Evolutionary conservation across 164 flowering plant species (phyloP), one percentile per base, ranked within the genome.

Genomic region (Pachysandra terminalis): DNA sequence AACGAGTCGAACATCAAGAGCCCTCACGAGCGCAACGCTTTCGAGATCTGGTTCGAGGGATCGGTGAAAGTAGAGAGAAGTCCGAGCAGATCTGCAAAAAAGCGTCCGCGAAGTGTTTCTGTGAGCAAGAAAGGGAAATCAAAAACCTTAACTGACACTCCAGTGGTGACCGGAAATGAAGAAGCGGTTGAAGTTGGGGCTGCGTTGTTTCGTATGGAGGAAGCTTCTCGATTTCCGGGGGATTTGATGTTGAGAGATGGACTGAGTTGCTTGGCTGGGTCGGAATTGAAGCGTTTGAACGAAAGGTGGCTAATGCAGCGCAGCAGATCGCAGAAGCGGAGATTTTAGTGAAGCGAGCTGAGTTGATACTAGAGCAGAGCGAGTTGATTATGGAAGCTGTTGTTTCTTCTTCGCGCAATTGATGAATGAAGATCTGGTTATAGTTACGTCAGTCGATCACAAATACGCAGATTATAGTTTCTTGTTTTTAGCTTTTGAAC

Each of bases 41-140:
- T 54, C 24, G 54, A 54, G n/a, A 23, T 69, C 25, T 69, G 66
- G 66, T 61, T 69, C 66, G 61, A 66, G 72, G 66, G 72, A 19
- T 45, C 28, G 9, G 23, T 22, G 13, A 19, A 41, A 9, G 37
- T 3, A 32, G 2, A 27, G 9, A 40, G 40, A 7, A 37, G 4
- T 19, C 37, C 66, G 12, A 54, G 41, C 2, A 58, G n/a, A 24
- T 51, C 66, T 61, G 3, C 25, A 23, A n/a, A 0, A 13, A 0
- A 10, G 4, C 56, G 61, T 45, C 2, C 51, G 7, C 37, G 9
- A 45, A 45, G 51, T 45, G 51, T 45, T 45, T 10, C 2, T 45
- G 51, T 45, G 1, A 40, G 10, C 4, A 45, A 45, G 9, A 66
- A 51, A 56, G 65, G 23, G 16, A 23, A 48, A 15, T 19, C 21